Evolutionary conservation across 192 early-diverging fungal species (phyloP), one percentile per base, ranked within the genome.

Genomic region (Backusella mclennaniae): DNA sequence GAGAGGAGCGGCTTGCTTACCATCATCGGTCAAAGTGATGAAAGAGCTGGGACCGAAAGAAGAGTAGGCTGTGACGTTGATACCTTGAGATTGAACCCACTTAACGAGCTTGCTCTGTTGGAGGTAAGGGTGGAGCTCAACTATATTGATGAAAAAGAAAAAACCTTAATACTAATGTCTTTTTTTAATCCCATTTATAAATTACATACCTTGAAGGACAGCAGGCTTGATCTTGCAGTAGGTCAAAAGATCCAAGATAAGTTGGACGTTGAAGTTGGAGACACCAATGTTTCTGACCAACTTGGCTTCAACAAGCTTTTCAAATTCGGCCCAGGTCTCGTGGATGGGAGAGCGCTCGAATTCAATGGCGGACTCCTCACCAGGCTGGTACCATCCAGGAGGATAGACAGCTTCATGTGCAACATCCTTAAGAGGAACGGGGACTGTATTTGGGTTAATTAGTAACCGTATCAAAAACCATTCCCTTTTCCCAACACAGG

Each of bases 61-160:
- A 44, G 89, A 89, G 85, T 95, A 95, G n/a, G 90, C 94, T 11
- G 90, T 90, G 71, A 93, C 74, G 23, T 85, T 80, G 66, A 95
- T 87, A 63, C 82, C 84, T 67, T 94, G 74, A 52, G 79, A 76
- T 42, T 87, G 71, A 15, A 78, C 85, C 53, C 85, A 94, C 21
- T 89, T 87, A 67, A 94, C 69, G 6, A 94, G 83, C 3, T 75
- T 83, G n/a, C 69, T 79, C 73, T 94, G 91, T 41, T 88, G 90
- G 38, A 93, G 85, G 80, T 91, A 94, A 26, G 91, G 91, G 79
- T 92, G 90, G 31, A 89, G 76, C 79, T 95, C 94, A 36, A 94
- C 81, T 77, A 71, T 26, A 69, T 63, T 63, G 11, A n/a, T 29
- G 9, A 12, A 29, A 31, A 29, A 21, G 26, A 31, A 29, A 71